Base-by-base conservation (phyloP, 202 grass and related monocot genomes). In the Elaeis oleifera region DNA sequence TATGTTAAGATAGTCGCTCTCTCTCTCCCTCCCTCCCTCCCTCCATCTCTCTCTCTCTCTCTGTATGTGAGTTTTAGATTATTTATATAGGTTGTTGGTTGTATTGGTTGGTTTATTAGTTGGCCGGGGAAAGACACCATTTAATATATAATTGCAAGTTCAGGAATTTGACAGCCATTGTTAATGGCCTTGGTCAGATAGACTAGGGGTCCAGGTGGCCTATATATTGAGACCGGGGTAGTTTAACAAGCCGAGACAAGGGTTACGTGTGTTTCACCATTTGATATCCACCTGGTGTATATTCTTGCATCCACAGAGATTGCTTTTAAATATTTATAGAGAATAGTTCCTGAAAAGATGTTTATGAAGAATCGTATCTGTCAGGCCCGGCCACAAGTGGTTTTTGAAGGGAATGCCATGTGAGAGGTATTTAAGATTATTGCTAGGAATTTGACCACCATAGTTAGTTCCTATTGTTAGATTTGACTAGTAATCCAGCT, bases 391-490 rank as follows among this genome's bases (percentile, higher is more conserved):
- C 4, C 8, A 44, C 9, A 44, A 44, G 13, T 44, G 36, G 36
- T 31, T 31, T 31, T 5, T 25, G 39, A 64, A 64, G 23, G 18
- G 61, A 19, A 23, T 49, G 14, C 6, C 13, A 25, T 64, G 8
- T 64, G 18, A 50, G 23, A 11, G 5, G 16, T 44, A 14, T 44
- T 44, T 3, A 44, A 14, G 36, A 44, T 13, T 44, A 44, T 44
- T 13, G 51, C 50, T 16, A 19, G 61, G 22, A 24, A 64, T 50
- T 64, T 25, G 61, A 51, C 19, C 11, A 8, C 19, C 39, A 50
- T 24, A 50, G 32, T 64, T 25, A 64, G 25, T 17, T 64, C 15
- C 19, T 64, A n/a, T 51, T 24, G 36, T 64, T 20, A 64, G 61
- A 64, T 51, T 50, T 24, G 61, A 50, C 48, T 27, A 16, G 13